Percentiles rank a stretch among this genome's conserved stretches.
These are phyloP conservation scores for Bassia scoparia DNA, from an alignment of 148 eudicot genomes.

Conservation along the genomic window DNA sequence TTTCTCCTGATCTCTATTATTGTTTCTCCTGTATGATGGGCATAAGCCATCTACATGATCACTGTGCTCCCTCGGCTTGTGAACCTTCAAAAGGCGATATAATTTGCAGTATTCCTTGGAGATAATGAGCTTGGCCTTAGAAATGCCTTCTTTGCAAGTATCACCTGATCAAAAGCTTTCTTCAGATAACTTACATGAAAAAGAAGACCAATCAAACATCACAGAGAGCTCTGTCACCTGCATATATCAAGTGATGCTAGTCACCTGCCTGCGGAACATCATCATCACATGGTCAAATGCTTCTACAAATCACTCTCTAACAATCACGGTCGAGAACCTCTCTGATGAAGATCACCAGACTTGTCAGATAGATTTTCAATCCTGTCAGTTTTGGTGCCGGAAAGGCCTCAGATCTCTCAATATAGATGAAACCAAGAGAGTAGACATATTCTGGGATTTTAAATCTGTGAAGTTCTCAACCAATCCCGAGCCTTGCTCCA, in stretches of 20 bases:
- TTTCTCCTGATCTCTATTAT: not conserved
- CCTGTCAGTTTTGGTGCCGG: conserved; percentile 29
- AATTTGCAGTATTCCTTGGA: not conserved
- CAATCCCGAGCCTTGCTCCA: conserved; percentile 30
- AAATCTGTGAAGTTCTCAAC: conserved; percentile 23
- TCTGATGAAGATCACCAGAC: conserved; percentile 27
- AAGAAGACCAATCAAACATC: not conserved
- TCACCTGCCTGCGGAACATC: conserved; percentile 12
- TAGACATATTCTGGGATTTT: conserved; percentile 32
- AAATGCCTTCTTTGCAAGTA: conserved; percentile 11
- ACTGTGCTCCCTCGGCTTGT: not conserved
- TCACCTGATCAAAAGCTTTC: not conserved
- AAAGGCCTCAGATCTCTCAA: conserved; percentile 31
- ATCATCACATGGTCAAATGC: conserved; percentile 26
- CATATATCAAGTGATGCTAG: conserved; percentile 24
- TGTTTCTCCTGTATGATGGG: not conserved
- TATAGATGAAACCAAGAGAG: conserved; percentile 24
- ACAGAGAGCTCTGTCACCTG: conserved; percentile 31
- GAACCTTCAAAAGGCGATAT: not conserved
- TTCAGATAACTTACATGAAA: conserved; percentile 10
- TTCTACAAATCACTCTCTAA: conserved; percentile 19
- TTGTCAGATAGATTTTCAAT: conserved; percentile 28
- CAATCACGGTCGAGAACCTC: conserved; percentile 21
- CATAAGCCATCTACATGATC: not conserved
- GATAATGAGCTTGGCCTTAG: not conserved